Conservation (phyloP, 768 basidiomycete genomes). For the Dacryopinax spathularia region DNA sequence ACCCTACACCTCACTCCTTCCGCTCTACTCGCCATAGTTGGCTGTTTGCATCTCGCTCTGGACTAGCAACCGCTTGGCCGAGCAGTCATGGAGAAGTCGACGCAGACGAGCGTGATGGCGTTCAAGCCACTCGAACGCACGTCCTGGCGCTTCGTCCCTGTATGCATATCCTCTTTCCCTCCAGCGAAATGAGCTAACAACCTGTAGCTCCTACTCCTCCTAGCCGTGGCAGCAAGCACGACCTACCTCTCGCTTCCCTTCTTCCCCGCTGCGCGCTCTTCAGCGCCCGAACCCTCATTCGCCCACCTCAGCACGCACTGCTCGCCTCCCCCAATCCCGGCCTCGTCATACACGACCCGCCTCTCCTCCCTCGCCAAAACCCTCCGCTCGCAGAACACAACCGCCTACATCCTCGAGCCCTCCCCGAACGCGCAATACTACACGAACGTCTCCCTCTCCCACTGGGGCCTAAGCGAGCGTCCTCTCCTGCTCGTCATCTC, state of each 20-base stretch:
- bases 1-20: no score
- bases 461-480: slow-evolving; percentile 66
- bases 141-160: no score
- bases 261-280: neutral
- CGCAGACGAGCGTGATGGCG: no score
- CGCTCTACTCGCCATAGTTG: no score
- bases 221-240: neutral
- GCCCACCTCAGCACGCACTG: neutral
- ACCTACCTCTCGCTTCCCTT: neutral
- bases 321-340: neutral
- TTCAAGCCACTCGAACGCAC: no score
- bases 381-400: slow-evolving; percentile 37
- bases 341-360: neutral
- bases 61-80: neutral
- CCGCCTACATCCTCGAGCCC: slow-evolving; percentile 69
- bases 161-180: no score
- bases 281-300: neutral
- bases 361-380: slow-evolving; percentile 31
- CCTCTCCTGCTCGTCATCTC: slow-evolving; percentile 57
- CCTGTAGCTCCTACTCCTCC: no score
- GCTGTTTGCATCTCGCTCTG: no score
- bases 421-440: slow-evolving; percentile 57
- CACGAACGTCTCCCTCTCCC: slow-evolving; percentile 46
- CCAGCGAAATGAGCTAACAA: no score
- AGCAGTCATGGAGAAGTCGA: neutral